Evolutionary conservation across 1,284 basidiomycete genomes (phyloP), one percentile per base, ranked within the genome.

Genomic region (Moesziomyces antarcticus): DNA sequence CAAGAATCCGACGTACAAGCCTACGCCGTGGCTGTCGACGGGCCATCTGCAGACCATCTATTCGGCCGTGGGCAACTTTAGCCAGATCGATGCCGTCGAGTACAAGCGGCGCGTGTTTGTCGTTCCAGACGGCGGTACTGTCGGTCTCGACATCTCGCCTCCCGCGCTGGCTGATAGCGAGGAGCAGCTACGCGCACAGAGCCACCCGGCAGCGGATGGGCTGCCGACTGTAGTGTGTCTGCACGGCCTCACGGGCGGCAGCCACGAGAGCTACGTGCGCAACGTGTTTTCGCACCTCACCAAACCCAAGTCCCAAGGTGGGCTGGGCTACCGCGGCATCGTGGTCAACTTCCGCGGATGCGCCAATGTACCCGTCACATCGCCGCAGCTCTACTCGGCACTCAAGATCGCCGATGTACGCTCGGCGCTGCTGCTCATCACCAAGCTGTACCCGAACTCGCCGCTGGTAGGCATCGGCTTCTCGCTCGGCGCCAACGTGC

Each of bases 401-500:
- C 71, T 79, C 56, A 86, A 93, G 74, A 95, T 93, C 13, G 90
- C 93, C 70, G 95, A 98, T 85, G 86, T 95, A 37, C 90, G 93
- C 47, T 90, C 90, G 56, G 92, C 93, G 1, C 85, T 95, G 46
- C 88, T 92, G 80, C 92, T 92, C 85, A 88, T 98, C 53, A 87
- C 90, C 6, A 85, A 89, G 62, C 85, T 86, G 62, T 95, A 91
- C 78, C 94, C 97, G 3, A 85, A 88, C 22, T 93, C 94, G 0
- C 91, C 91, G 8, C 86, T 98, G 42, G 86, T 95, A 35, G 96
- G 93, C 13, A 86, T 97, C 27, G 94, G 94, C 7, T 99, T 97
- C 86, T 97, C 93, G 3, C 89, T 99, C 48, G 97, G 96, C 52
- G 93, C 94, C 41, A 93, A 93, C 79, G 91, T 98, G 44, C 86